A percentile compares a stretch with the other conserved stretches of the same genome.
These are phyloP conservation scores for Quercus alba DNA, from an alignment of 306 rosid species.

Conservation along the genomic window DNA sequence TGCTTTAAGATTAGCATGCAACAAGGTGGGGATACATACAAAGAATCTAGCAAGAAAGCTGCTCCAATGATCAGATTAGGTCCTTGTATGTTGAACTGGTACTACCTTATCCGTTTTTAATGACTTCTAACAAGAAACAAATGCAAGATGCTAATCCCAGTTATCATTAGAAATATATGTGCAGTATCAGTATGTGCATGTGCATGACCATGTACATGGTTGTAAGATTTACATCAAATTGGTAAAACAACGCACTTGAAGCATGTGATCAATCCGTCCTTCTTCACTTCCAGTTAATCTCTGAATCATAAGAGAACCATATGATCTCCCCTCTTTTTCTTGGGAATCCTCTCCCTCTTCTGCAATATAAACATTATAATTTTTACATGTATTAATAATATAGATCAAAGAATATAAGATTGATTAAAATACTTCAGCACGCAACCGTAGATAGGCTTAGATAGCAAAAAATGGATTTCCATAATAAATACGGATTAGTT, in stretches of 20 bases:
- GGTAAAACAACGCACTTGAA: constrained; percentile 58
- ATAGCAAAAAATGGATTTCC: background rate
- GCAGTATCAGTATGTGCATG: background rate
- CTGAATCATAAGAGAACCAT: constrained; percentile 85
- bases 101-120: background rate
- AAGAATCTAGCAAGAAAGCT: background rate
- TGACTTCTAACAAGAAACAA: background rate
- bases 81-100: background rate
- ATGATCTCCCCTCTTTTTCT: constrained; percentile 62
- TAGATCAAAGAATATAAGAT: too few species aligned
- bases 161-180: background rate
- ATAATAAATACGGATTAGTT: background rate
- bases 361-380: too few species aligned
- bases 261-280: constrained; percentile 90
- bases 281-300: constrained; percentile 78
- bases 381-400: too few species aligned
- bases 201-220: constrained; percentile 9
- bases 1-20: background rate
- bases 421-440: too few species aligned
- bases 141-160: background rate
- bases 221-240: constrained; percentile 13
- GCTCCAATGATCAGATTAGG: background rate
- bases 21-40: background rate
- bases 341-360: constrained; percentile 50
- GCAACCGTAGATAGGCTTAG: background rate